phyloP scores from a whole-genome alignment of 129 eudicot genomes.

The Flaveria bidentis region DNA sequence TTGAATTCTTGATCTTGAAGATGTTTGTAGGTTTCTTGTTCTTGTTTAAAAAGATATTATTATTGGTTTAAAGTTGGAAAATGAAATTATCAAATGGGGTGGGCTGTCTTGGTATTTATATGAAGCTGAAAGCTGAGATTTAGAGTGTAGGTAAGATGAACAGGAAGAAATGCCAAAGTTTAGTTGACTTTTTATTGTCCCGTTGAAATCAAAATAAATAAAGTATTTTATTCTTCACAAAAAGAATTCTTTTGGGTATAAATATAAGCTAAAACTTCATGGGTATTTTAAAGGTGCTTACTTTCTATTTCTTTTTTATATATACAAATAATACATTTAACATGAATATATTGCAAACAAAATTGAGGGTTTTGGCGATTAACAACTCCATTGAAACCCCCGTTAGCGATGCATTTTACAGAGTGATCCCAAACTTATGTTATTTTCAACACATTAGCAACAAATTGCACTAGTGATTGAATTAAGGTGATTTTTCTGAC shows the following conservation, averaged over 20 bases:
- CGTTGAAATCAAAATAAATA: not conserved
- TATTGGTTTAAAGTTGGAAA: slow-evolving; percentile 20
- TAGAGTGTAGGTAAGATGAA: slow-evolving; percentile 32
- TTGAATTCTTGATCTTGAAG: slow-evolving; percentile 13
- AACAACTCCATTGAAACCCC: too few relatives aligned
- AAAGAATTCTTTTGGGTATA: not conserved
- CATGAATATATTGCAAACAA: too few relatives aligned
- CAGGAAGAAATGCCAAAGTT: slow-evolving; percentile 41
- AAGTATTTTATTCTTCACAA: slow-evolving; percentile 1
- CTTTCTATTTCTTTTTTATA: too few relatives aligned
- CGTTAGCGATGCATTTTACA: too few relatives aligned
- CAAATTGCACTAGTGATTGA: too few relatives aligned
- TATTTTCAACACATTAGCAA: too few relatives aligned
- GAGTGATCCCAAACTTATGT: too few relatives aligned
- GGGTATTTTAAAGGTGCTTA: too few relatives aligned
- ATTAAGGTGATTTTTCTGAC: too few relatives aligned
- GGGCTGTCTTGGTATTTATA: slow-evolving; percentile 66
- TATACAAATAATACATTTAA: too few relatives aligned
- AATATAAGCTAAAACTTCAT: not conserved
- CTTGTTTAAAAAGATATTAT: not conserved
- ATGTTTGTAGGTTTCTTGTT: slow-evolving; percentile 17
- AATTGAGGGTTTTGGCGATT: too few relatives aligned
- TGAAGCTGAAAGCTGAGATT: slow-evolving; percentile 28
- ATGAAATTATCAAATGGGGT: slow-evolving; percentile 47
- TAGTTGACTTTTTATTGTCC: slow-evolving; percentile 52